Evolutionary conservation across 2,329 filamentous ascomycete species (phyloP).

Genomic region (Botrytis sinoallii): DNA sequence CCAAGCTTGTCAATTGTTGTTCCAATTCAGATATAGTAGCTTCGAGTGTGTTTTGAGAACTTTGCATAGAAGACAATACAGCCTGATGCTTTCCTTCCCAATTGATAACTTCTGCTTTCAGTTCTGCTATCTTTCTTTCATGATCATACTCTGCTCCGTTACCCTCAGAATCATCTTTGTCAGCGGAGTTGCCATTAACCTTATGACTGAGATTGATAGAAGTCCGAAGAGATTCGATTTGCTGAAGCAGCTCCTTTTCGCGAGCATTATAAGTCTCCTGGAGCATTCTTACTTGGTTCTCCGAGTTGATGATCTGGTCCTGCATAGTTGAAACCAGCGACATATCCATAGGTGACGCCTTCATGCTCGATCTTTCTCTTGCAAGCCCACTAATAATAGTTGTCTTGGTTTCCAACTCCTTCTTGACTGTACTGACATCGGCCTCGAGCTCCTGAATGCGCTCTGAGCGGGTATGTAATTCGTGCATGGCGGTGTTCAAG

Average conservation of each 20-base stretch:
- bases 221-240: conserved; percentile 65
- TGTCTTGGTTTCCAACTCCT: conserved; percentile 96
- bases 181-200: conserved; percentile 15
- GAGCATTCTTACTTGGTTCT: conserved; percentile 72
- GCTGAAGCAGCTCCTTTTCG: conserved; percentile 69
- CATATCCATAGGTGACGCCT: conserved; percentile 82
- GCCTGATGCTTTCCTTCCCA: conserved; percentile 76
- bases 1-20: conserved; percentile 43
- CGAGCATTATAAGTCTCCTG: conserved; percentile 69
- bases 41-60: conserved; percentile 69
- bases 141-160: conserved; percentile 31
- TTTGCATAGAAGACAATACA: conserved; percentile 66
- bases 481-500: conserved; percentile 86
- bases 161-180: conserved; percentile 22
- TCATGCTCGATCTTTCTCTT: conserved; percentile 86
- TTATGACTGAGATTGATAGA: conserved; percentile 26
- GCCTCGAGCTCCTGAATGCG: conserved; percentile 86
- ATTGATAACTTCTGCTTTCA: conserved; percentile 67
- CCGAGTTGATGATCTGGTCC: conserved; percentile 83
- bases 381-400: conserved; percentile 93
- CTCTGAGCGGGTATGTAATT: conserved; percentile 82
- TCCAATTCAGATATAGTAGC: conserved; percentile 73
- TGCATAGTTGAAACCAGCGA: conserved; percentile 83
- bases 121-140: conserved; percentile 48
- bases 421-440: conserved; percentile 78